Percentiles rank a stretch among this genome's conserved stretches.
Evolutionary conservation across 2,329 filamentous ascomycete genomes (phyloP).

Genomic region (Cytospora chrysosperma): DNA sequence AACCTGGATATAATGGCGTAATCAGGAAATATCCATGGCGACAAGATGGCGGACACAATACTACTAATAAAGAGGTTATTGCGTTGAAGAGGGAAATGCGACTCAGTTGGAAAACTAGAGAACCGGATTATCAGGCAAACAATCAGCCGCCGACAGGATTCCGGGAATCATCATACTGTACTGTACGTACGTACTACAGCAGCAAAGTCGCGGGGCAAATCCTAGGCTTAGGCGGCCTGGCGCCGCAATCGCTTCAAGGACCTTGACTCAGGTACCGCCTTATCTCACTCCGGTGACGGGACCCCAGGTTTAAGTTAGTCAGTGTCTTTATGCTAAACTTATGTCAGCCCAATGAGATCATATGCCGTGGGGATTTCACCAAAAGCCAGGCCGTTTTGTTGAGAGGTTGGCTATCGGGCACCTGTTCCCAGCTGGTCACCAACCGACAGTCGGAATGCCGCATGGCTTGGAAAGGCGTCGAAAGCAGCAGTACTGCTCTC

Average conservation of each 20-base stretch:
- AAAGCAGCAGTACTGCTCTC: neutral
- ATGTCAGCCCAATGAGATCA: neutral
- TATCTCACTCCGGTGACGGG: neutral
- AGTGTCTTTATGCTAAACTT: neutral
- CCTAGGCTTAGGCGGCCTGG: neutral
- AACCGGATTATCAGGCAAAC: slow-evolving; percentile 14
- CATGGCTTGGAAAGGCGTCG: no score
- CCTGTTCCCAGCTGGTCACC: neutral
- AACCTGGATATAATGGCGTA: slow-evolving; percentile 3
- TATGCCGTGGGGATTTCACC: neutral
- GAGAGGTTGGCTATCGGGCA: slow-evolving; percentile 30
- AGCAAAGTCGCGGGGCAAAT: slow-evolving; percentile 10
- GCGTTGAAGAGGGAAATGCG: neutral
- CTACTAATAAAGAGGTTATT: slow-evolving; percentile 15
- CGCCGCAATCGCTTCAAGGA: neutral
- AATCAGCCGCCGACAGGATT: neutral
- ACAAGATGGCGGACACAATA: slow-evolving; percentile 7
- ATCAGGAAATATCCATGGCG: slow-evolving; percentile 26
- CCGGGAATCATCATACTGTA: neutral
- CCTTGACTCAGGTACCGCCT: neutral
- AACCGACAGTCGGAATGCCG: neutral
- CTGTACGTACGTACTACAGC: no score
- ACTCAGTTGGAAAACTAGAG: neutral
- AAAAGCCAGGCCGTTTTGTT: slow-evolving; percentile 20
- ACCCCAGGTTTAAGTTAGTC: neutral